phyloP scores from a whole-genome alignment of 2,329 filamentous ascomycete species.

The Myriosclerotinia duriaeana region DNA sequence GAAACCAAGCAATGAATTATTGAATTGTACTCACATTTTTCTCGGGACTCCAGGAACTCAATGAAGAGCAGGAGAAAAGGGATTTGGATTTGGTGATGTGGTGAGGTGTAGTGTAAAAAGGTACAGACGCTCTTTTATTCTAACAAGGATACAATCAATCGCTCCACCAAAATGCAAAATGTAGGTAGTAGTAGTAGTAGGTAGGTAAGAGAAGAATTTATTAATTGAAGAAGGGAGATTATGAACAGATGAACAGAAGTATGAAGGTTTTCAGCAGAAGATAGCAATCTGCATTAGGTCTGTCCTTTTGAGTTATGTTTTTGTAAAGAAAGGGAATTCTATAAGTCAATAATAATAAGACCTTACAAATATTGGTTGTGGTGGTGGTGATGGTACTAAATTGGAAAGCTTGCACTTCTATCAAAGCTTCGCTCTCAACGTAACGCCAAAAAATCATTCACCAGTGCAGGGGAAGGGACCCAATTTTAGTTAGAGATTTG shows the following conservation, averaged over 20 bases:
- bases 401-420: slow-evolving; percentile 1
- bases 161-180: slow-evolving; percentile 24
- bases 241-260: not conserved
- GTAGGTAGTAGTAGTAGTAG: slow-evolving; percentile 22
- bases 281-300: slow-evolving; percentile 3
- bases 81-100: slow-evolving; percentile 2
- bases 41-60: slow-evolving; percentile 40
- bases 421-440: slow-evolving; percentile 19
- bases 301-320: not conserved
- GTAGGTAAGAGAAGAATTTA: slow-evolving; percentile 4
- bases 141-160: slow-evolving; percentile 11
- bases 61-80: slow-evolving; percentile 41
- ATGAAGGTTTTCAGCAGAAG: not conserved
- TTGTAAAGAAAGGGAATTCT: not conserved
- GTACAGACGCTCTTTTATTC: slow-evolving; percentile 22
- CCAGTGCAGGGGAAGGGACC: slow-evolving; percentile 10
- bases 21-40: slow-evolving; percentile 29
- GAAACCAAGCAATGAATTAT: not conserved
- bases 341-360: not conserved
- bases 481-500: slow-evolving; percentile 23
- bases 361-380: not conserved
- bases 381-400: not conserved
- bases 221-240: not conserved
- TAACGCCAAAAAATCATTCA: slow-evolving; percentile 24
- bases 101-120: slow-evolving; percentile 14